These are phyloP conservation scores for Xylaria sp. DNA, from an alignment of 2,329 filamentous ascomycete genomes.

Conservation along the genomic window DNA sequence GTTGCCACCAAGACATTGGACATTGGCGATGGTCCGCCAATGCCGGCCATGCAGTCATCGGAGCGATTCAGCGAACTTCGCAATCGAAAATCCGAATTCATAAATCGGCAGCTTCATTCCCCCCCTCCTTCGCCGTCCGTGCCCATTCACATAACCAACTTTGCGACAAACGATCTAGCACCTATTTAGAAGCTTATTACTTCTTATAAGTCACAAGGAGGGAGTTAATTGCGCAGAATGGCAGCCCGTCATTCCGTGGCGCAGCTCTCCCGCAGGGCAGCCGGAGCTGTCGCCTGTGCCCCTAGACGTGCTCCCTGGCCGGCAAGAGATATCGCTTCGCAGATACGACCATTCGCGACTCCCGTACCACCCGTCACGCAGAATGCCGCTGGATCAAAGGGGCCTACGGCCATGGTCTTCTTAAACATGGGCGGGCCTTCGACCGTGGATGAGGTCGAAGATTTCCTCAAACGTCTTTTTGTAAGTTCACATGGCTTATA, in stretches of 20 bases:
- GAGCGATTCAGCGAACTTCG: slow-evolving; percentile 28
- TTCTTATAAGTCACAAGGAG: not conserved
- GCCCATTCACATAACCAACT: not conserved
- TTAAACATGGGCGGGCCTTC: slow-evolving; percentile 98
- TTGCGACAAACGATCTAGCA: not conserved
- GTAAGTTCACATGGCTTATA: slow-evolving; percentile 62
- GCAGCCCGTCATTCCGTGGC: slow-evolving; percentile 55
- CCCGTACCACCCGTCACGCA: slow-evolving; percentile 82
- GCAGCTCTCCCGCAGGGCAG: slow-evolving; percentile 53
- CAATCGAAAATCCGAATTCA: not conserved
- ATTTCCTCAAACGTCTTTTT: slow-evolving; percentile 91
- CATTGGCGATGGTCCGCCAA: slow-evolving; percentile 18
- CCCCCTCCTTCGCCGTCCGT: not conserved
- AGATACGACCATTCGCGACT: slow-evolving; percentile 66
- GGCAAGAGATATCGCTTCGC: slow-evolving; percentile 47
- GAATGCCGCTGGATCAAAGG: slow-evolving; percentile 74
- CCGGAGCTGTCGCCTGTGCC: slow-evolving; percentile 40
- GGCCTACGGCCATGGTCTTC: slow-evolving; percentile 97
- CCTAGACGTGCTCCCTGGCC: slow-evolving; percentile 42
- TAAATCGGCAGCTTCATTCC: not conserved
- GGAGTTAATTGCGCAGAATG: slow-evolving; percentile 50
- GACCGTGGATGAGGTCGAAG: slow-evolving; percentile 85
- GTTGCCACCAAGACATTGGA: slow-evolving; percentile 14
- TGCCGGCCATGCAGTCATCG: slow-evolving; percentile 36
- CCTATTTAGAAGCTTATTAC: not conserved